Conservation (phyloP, 2,329 filamentous ascomycete genomes). For the Calonectria pauciramosa region DNA sequence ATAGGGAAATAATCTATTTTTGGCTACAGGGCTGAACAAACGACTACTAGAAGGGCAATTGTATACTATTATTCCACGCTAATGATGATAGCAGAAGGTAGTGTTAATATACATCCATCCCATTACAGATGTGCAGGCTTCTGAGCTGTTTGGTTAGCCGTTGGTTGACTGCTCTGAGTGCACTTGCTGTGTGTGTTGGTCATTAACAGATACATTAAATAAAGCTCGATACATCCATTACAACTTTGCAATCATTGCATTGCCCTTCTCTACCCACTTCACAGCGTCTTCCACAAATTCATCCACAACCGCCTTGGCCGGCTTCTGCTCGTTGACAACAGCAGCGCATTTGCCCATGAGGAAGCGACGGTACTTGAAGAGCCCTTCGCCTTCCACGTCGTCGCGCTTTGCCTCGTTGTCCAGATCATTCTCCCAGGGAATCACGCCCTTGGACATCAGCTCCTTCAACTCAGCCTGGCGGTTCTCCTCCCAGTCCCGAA, state of each 20-base stretch:
- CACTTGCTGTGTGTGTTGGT: too few species aligned
- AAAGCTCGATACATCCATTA: constrained; percentile 60
- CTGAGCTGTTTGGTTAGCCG: too few species aligned
- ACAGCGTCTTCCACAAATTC: constrained; percentile 91
- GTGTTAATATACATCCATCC: not conserved
- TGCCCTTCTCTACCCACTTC: constrained; percentile 75
- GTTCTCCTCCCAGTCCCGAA: constrained; percentile 96
- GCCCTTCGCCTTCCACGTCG: constrained; percentile 83
- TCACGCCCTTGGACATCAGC: constrained; percentile 87
- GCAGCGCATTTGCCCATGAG: constrained; percentile 98
- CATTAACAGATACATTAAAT: too few species aligned
- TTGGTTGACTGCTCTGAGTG: too few species aligned
- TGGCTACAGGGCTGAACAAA: rapidly evolving
- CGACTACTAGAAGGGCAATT: not conserved
- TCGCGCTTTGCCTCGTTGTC: constrained; percentile 80
- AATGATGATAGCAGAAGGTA: not conserved
- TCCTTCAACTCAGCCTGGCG: constrained; percentile 91
- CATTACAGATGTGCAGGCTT: too few species aligned
- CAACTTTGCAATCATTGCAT: constrained; percentile 78
- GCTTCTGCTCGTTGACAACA: constrained; percentile 92
- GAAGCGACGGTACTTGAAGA: constrained; percentile 92
- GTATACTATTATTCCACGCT: not conserved
- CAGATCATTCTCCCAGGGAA: constrained; percentile 94
- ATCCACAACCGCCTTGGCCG: constrained; percentile 91
- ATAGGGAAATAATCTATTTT: not conserved